A percentile compares a stretch with the other conserved stretches of the same genome.
These are phyloP conservation scores for Scenedesmus sp. DNA, from an alignment of 163 green algal genomes.

Conservation along the genomic window DNA sequence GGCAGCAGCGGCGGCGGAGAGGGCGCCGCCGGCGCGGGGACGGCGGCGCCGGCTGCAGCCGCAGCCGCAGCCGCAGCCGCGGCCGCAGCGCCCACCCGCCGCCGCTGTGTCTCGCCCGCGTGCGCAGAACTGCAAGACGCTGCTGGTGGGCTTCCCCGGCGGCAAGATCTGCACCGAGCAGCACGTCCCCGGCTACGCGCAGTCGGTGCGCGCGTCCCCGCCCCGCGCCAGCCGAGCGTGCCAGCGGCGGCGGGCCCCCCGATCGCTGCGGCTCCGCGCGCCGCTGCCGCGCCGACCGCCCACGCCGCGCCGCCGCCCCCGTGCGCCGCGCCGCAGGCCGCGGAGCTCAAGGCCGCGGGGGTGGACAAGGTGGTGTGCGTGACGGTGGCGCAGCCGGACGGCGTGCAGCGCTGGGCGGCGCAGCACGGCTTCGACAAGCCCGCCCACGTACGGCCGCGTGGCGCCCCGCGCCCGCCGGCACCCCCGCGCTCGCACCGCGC, in stretches of 20 bases:
- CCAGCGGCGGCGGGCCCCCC: too few species aligned
- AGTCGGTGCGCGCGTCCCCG: constrained; percentile 54
- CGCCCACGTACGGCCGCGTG: too few species aligned
- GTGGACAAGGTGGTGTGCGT: constrained; percentile 62
- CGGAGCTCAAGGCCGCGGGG: constrained; percentile 52
- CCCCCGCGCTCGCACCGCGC: too few species aligned
- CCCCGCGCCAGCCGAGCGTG: too few species aligned
- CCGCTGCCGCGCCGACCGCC: constrained; percentile 1
- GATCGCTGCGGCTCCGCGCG: neutral
- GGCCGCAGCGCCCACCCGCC: too few species aligned
- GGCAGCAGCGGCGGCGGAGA: too few species aligned
- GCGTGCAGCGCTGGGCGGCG: constrained; percentile 49
- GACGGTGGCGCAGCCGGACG: constrained; percentile 44
- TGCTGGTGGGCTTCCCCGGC: constrained; percentile 88
- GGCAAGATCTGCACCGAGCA: constrained; percentile 82
- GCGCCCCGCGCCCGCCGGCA: too few species aligned
- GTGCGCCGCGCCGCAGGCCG: constrained; percentile 44
- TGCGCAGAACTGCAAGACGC: constrained; percentile 68
- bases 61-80: too few species aligned
- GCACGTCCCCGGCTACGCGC: constrained; percentile 77
- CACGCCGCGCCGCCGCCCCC: too few species aligned
- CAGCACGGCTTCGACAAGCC: constrained; percentile 45
- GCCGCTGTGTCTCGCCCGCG: too few species aligned
- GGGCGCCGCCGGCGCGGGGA: too few species aligned
- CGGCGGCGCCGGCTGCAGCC: too few species aligned